Evolutionary conservation across 768 basidiomycete genomes (phyloP).

Genomic region (Hygrocybe coccinea): DNA sequence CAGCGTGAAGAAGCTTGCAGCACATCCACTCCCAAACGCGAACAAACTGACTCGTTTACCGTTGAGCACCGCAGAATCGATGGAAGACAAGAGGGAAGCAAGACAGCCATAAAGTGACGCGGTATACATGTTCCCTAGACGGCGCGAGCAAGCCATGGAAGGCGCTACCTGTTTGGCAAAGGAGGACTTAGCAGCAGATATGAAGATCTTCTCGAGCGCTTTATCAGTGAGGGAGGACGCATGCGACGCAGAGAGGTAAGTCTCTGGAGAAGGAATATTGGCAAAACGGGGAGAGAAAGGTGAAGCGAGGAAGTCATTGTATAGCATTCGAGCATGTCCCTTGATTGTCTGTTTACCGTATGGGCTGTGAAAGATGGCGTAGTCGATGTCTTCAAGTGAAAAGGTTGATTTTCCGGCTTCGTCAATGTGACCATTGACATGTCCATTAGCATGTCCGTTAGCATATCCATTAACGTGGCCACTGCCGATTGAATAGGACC

Average conservation of each 20-base stretch:
- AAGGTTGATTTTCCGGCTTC: conserved; percentile 48
- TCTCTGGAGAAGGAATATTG: conserved; percentile 64
- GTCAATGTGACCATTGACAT: conserved; percentile 32
- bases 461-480: conserved; percentile 3
- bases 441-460: conserved; percentile 3
- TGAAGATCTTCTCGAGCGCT: conserved; percentile 90
- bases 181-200: conserved; percentile 65
- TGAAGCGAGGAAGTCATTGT: conserved; percentile 85
- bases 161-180: conserved; percentile 77
- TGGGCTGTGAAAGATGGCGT: conserved; percentile 92
- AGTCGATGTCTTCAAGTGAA: conserved; percentile 83
- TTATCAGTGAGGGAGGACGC: conserved; percentile 86
- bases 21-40: conserved; percentile 94
- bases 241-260: conserved; percentile 61
- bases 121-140: conserved; percentile 98
- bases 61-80: conserved; percentile 62
- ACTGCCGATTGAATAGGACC: conserved; percentile 6
- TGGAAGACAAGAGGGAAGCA: conserved; percentile 73
- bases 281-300: conserved; percentile 67
- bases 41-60: conserved; percentile 90
- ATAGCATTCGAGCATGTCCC: conserved; percentile 87
- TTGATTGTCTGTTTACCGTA: conserved; percentile 99
- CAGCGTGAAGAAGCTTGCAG: conserved; percentile 89
- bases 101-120: conserved; percentile 93
- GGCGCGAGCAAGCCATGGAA: conserved; percentile 79